Evolutionary conservation across 2,329 filamentous ascomycete genomes (phyloP), one percentile per base, ranked within the genome.

Genomic region (Fusarium odoratissimum): DNA sequence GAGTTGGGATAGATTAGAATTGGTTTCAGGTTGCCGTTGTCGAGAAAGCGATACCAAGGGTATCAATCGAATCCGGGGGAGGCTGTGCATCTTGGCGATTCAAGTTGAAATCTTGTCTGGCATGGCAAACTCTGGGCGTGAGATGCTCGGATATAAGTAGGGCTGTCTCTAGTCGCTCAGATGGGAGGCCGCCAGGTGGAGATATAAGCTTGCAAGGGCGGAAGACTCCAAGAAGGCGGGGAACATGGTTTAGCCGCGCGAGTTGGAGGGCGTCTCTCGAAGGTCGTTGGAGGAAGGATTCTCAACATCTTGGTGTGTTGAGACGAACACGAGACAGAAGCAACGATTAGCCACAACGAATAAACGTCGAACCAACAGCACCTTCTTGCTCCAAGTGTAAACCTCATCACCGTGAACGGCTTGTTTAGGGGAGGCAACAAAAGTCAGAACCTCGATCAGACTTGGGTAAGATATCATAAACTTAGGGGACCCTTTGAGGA

Each of bases 121-220:
- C 23, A 38, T 52, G 30, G 37, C 25, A 30, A 41, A 30, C 25
- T 61, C 25, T 45, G 23, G 35, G 48, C 19, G 58, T 64, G 40
- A 69, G 44, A 69, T 52, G 45, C 33, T 44, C 30, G 30, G 65
- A 42, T 69, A 64, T 69, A 69, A 62, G 61, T 64, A 48, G 49
- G 51, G n/a, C n/a, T 52, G 19, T 49, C 48, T 64, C 51, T 38
- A 46, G 55, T 64, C 25, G 54, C 31, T 51, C 46, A 41, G 46
- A 56, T 59, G 54, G 54, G 71, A 73, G 71, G 71, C 71, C 71
- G 60, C 55, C 46, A 35, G 57, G 71, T 60, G 42, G 71, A 73
- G 58, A 64, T 44, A 19, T 48, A 41, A 41, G 33, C 33, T 56
- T 59, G 17, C 42, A 71, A 66, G 38, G 60, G 33, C 55, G 23